Conservation (phyloP, 306 rosid genomes). For the Fagus crenata region DNA sequence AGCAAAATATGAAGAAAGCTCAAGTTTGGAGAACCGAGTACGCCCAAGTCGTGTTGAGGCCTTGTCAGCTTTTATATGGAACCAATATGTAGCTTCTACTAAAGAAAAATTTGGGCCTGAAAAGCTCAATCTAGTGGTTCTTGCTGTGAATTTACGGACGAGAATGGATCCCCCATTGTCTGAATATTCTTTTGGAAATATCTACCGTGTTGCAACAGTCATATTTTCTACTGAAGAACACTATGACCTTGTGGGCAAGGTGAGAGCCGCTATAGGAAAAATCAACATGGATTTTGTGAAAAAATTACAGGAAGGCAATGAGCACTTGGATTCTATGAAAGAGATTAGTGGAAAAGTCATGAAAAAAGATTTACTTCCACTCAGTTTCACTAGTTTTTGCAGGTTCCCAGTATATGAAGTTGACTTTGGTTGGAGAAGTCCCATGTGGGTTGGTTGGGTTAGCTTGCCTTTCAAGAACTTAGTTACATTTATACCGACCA, state of each 20-base stretch:
- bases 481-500: constrained; percentile 18
- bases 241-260: background rate
- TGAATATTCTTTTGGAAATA: constrained; percentile 2
- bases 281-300: background rate
- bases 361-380: background rate
- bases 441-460: constrained; percentile 35
- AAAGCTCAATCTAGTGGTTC: background rate
- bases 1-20: background rate
- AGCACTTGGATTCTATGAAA: background rate
- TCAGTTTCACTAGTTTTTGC: constrained; percentile 7
- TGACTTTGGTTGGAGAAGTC: constrained; percentile 48
- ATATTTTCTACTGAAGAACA: background rate
- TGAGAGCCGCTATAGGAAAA: background rate
- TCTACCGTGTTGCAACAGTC: background rate
- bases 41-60: background rate
- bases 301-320: constrained; percentile 6
- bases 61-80: constrained; percentile 20
- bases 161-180: constrained; percentile 9
- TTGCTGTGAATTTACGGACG: constrained; percentile 18
- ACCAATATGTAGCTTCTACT: background rate
- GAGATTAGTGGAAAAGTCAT: background rate
- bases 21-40: no score
- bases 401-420: constrained; percentile 29
- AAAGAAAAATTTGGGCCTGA: background rate
- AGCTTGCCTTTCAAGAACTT: constrained; percentile 22